These are phyloP conservation scores for Ceratocystis alfenasii DNA, from an alignment of 2,329 filamentous ascomycete genomes.

Conservation along the genomic window DNA sequence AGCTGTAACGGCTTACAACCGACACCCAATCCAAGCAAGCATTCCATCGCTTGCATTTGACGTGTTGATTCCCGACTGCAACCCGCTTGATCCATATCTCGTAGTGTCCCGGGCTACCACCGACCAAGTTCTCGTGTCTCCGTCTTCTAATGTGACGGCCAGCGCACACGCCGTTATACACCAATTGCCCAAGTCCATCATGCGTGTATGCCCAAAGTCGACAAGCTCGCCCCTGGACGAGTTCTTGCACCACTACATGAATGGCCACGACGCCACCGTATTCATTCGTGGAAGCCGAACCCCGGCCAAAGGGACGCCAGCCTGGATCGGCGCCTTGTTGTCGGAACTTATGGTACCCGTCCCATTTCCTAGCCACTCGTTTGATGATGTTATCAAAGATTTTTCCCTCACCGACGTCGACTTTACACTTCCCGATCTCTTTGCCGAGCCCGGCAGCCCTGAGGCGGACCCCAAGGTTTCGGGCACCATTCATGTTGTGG, in stretches of 20 bases:
- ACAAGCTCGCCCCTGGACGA: slow-evolving; percentile 72
- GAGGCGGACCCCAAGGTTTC: slow-evolving; percentile 67
- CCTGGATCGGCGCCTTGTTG: slow-evolving; percentile 72
- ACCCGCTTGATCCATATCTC: slow-evolving; percentile 58
- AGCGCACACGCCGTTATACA: slow-evolving; percentile 60
- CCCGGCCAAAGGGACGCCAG: slow-evolving; percentile 52
- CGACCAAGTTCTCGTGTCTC: slow-evolving; percentile 51
- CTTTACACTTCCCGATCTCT: slow-evolving; percentile 71
- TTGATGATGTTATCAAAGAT: slow-evolving; percentile 74
- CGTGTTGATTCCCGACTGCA: slow-evolving; percentile 73
- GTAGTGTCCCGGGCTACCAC: slow-evolving; percentile 66
- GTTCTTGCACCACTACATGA: slow-evolving; percentile 68
- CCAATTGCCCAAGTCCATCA: slow-evolving; percentile 62
- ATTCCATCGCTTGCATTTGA: slow-evolving; percentile 75
- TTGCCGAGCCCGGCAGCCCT: slow-evolving; percentile 62
- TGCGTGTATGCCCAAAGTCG: slow-evolving; percentile 60
- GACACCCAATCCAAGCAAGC: slow-evolving; percentile 63
- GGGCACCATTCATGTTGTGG: slow-evolving; percentile 67
- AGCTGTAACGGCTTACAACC: slow-evolving; percentile 58
- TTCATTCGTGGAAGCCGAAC: slow-evolving; percentile 70
- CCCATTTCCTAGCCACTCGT: slow-evolving; percentile 67
- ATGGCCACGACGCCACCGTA: slow-evolving; percentile 64
- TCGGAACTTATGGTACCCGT: slow-evolving; percentile 73
- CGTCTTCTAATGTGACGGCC: slow-evolving; percentile 54
- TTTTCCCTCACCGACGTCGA: slow-evolving; percentile 78